These are phyloP conservation scores for Rubia balearica DNA, from an alignment of 305 asterid genomes.

Conservation along the genomic window DNA sequence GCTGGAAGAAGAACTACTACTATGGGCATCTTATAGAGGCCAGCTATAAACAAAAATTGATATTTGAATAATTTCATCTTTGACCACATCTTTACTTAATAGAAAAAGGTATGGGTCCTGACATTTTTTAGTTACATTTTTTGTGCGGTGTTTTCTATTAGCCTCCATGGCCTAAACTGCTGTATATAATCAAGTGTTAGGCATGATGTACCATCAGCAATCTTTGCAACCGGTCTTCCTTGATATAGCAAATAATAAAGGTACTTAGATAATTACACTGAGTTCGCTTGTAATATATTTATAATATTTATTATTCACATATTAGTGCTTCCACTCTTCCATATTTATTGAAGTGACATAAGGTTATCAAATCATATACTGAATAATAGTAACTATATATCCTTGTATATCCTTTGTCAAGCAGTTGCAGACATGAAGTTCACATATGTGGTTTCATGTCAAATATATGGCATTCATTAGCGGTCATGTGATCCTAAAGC, in stretches of 20 bases:
- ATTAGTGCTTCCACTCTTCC: slow-evolving; percentile 25
- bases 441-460: slow-evolving; percentile 94
- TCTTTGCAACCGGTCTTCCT: slow-evolving; percentile 97
- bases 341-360: slow-evolving; percentile 92
- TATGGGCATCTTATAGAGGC: slow-evolving; percentile 98
- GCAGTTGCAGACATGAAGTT: slow-evolving; percentile 96
- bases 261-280: slow-evolving; percentile 29
- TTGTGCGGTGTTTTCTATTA: background rate
- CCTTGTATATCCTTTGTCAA: slow-evolving; percentile 75
- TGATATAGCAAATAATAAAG: slow-evolving; percentile 96
- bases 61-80: slow-evolving; percentile 17
- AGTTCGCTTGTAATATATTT: slow-evolving; percentile 9
- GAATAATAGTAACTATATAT: slow-evolving; percentile 68
- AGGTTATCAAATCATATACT: slow-evolving; percentile 58
- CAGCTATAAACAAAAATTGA: slow-evolving; percentile 97
- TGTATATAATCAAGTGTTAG: slow-evolving; percentile 52
- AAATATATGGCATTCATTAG: slow-evolving; percentile 81
- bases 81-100: background rate
- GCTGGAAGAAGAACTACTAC: slow-evolving; percentile 81
- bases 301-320: slow-evolving; percentile 13
- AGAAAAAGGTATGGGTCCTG: background rate
- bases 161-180: background rate
- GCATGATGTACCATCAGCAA: slow-evolving; percentile 92
- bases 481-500: slow-evolving; percentile 82
- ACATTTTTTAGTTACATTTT: background rate